Evolutionary conservation across 1,139 yeast genomes (phyloP).

Genomic region (Komagataea norvegica): DNA sequence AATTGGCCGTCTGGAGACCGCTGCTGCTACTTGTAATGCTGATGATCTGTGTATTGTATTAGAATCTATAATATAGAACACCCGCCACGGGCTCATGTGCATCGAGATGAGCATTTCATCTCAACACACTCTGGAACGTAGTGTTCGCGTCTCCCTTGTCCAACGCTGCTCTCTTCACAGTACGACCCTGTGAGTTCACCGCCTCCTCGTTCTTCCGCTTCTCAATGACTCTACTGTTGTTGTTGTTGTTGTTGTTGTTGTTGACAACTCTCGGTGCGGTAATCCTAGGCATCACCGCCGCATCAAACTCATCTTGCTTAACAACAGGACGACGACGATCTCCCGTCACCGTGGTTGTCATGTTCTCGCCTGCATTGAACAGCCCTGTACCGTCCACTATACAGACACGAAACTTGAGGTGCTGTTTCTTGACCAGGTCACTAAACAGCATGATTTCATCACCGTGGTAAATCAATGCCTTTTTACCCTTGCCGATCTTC

Average conservation of each 20-base stretch:
- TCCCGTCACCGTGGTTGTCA: not conserved
- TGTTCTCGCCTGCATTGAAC: conserved; percentile 35
- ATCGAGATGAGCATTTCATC: too few relatives aligned
- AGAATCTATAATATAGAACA: too few relatives aligned
- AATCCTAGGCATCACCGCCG: conserved; percentile 13
- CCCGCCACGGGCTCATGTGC: too few relatives aligned
- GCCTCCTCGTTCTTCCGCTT: not conserved
- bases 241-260: too few relatives aligned
- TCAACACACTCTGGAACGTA: conserved; percentile 22
- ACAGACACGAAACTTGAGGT: conserved; percentile 47
- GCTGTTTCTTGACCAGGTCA: conserved; percentile 49
- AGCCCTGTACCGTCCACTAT: conserved; percentile 56
- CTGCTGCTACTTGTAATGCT: too few relatives aligned
- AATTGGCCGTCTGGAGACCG: too few relatives aligned
- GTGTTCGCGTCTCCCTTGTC: conserved; percentile 25
- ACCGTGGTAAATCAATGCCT: conserved; percentile 55
- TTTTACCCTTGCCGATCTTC: conserved; percentile 57
- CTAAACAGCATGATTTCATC: conserved; percentile 63
- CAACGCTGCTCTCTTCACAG: conserved; percentile 25
- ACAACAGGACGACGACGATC: conserved; percentile 2
- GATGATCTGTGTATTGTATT: too few relatives aligned
- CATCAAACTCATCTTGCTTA: conserved; percentile 20
- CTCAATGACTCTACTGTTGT: conserved; percentile 1
- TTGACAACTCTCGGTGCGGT: conserved; percentile 1
- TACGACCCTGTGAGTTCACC: conserved; percentile 7